Evolutionary conservation across 768 basidiomycete genomes (phyloP).

Genomic region (Suillus brevipes): DNA sequence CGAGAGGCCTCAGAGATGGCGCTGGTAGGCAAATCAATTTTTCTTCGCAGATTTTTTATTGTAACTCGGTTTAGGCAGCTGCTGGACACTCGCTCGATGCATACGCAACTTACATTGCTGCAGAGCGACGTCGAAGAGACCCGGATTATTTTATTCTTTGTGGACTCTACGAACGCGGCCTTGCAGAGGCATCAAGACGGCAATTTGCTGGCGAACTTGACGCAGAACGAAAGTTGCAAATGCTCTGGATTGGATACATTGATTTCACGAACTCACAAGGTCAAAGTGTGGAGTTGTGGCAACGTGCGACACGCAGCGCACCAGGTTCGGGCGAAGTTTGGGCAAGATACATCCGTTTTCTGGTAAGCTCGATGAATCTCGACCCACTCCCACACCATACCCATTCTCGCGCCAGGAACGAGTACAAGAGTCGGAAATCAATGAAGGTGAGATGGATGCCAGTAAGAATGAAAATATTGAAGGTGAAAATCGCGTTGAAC

Average conservation of each 20-base stretch:
- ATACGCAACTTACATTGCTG: slow-evolving; percentile 61
- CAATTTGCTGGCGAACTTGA: slow-evolving; percentile 53
- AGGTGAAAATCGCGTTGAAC: background rate
- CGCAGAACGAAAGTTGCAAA: slow-evolving; percentile 57
- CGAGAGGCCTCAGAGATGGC: slow-evolving; percentile 62
- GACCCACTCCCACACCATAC: background rate
- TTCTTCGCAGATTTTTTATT: slow-evolving; percentile 12
- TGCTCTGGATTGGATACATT: slow-evolving; percentile 75
- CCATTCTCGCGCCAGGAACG: slow-evolving; percentile 23
- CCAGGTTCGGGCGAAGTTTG: slow-evolving; percentile 78
- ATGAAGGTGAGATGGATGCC: background rate
- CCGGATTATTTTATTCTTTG: slow-evolving; percentile 59
- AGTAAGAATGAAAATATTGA: background rate
- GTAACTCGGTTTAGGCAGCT: slow-evolving; percentile 15
- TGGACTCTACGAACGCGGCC: slow-evolving; percentile 71
- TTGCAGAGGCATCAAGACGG: slow-evolving; percentile 66
- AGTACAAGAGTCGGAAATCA: slow-evolving; percentile 8
- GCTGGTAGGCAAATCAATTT: slow-evolving; percentile 45
- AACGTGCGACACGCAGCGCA: slow-evolving; percentile 68
- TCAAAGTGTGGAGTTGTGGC: slow-evolving; percentile 11
- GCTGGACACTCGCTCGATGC: slow-evolving; percentile 48
- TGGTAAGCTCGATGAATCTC: slow-evolving; percentile 44
- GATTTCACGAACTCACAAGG: slow-evolving; percentile 54
- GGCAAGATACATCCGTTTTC: slow-evolving; percentile 72
- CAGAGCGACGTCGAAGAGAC: slow-evolving; percentile 60